phyloP scores from a whole-genome alignment of 2,329 filamentous ascomycete species.

The Myriosclerotinia curreyana region DNA sequence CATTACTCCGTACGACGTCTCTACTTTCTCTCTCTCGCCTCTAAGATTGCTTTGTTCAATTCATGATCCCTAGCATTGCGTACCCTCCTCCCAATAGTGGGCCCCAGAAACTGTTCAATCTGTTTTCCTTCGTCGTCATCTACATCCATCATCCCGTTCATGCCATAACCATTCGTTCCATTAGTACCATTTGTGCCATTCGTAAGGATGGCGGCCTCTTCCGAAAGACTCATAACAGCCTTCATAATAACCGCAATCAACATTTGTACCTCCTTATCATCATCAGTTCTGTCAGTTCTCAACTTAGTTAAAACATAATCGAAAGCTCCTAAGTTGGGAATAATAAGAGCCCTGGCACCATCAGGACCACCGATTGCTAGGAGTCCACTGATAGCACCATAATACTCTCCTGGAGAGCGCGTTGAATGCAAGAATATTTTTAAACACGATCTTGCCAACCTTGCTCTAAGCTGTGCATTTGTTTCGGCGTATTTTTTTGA shows the following conservation, averaged over 20 bases:
- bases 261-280: conserved; percentile 56
- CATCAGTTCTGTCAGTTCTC: conserved; percentile 49
- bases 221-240: conserved; percentile 53
- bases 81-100: conserved; percentile 35
- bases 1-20: background rate
- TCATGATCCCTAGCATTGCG: conserved; percentile 31
- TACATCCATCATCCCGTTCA: conserved; percentile 14
- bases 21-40: conserved; percentile 15
- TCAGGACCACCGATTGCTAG: conserved; percentile 70
- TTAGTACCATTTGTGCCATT: conserved; percentile 32
- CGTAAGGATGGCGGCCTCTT: conserved; percentile 33
- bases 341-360: conserved; percentile 59
- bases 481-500: conserved; percentile 76
- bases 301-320: conserved; percentile 58
- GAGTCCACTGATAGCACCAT: conserved; percentile 81
- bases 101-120: conserved; percentile 37
- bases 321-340: conserved; percentile 65
- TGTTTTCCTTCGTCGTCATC: conserved; percentile 25
- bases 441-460: conserved; percentile 87
- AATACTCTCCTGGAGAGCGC: conserved; percentile 79
- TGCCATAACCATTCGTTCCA: conserved; percentile 21
- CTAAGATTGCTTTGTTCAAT: conserved; percentile 36
- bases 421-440: conserved; percentile 88
- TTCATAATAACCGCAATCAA: conserved; percentile 56
- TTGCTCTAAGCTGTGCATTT: conserved; percentile 78